These are phyloP conservation scores for Castanopsis chinensis DNA, from an alignment of 306 rosid genomes.

Conservation along the genomic window DNA sequence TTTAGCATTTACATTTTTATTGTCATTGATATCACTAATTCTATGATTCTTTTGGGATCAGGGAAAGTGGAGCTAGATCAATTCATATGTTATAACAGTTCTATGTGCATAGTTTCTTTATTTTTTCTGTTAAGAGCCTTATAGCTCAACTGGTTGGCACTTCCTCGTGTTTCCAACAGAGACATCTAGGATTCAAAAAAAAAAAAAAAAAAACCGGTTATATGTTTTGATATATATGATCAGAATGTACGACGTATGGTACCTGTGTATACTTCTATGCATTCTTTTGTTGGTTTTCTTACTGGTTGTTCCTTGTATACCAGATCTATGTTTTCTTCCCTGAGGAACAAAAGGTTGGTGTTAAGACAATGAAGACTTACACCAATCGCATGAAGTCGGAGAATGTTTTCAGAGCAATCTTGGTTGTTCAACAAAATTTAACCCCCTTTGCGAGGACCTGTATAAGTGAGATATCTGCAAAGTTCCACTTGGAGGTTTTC, in stretches of 20 bases:
- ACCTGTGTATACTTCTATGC: not conserved
- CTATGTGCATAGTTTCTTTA: not conserved
- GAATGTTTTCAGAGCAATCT: conserved; percentile 59
- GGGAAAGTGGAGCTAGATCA: not conserved
- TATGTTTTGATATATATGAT: not conserved
- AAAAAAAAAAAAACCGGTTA: too few species aligned
- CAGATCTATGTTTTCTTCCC: conserved; percentile 83
- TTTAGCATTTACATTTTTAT: not conserved
- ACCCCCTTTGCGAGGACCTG: conserved; percentile 47
- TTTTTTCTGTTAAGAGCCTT: too few species aligned
- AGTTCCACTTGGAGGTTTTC: conserved; percentile 70
- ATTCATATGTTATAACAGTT: not conserved
- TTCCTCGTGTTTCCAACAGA: too few species aligned
- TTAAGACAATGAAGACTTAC: conserved; percentile 51
- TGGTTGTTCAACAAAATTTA: conserved; percentile 58
- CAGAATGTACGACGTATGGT: not conserved
- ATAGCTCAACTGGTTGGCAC: too few species aligned
- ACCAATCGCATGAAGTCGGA: conserved; percentile 63
- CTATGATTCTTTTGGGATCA: not conserved
- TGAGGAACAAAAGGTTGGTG: conserved; percentile 60
- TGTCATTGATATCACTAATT: not conserved
- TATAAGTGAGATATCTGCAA: conserved; percentile 43
- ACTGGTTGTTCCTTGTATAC: conserved; percentile 16
- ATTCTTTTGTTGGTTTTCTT: not conserved
- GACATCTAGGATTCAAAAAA: too few species aligned